Base-by-base conservation (phyloP, 495 filamentous ascomycete genomes). In the Penicillium roqueforti region DNA sequence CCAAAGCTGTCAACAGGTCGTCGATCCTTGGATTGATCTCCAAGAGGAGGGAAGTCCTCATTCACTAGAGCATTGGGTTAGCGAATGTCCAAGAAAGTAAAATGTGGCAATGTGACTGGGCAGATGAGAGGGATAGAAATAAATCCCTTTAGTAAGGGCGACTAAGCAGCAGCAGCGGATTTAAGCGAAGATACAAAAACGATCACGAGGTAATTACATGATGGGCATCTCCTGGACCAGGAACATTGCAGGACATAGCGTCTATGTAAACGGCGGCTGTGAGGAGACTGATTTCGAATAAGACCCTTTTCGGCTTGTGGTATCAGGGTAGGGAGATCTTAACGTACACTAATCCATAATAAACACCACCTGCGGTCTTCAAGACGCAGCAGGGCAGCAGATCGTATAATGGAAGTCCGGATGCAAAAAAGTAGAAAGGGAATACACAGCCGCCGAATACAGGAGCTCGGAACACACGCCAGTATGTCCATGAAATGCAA, bases 341-440 rank as follows among this genome's bases (percentile, higher is more conserved):
- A 90, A 89, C 87, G 84, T 91, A 91, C 87, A 91, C 85, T 77
- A 80, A 74, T 76, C 75, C 80, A 76, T 71, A 79, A 78, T 84
- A 81, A 80, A 82, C 80, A 82, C 80, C 80, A 82, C 83, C 79
- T 54, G 59, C 47, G 57, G 82, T 83, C 80, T 79, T 68, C 65
- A 71, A 69, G 63, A 66, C 64, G 68, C 61, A 69, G 66, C 42
- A 49, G 36, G 64, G 68, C 61, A 69, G 66, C 42, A 49, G 36
- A 65, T 62, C 63, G 59, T 55, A 64, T 65, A 71, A 73, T 44
- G 60, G 60, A 65, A 62, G 60, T 58, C 63, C 66, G 60, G 60
- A 67, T 74, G 66, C 64, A 67, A 69, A 60, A 63, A 58, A 50
- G 48, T 53, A 54, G 61, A 55, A 48, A 63, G 62, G 49, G 55